Conservation (phyloP, 2,329 filamentous ascomycete species). For the Fusarium austroafricanum region DNA sequence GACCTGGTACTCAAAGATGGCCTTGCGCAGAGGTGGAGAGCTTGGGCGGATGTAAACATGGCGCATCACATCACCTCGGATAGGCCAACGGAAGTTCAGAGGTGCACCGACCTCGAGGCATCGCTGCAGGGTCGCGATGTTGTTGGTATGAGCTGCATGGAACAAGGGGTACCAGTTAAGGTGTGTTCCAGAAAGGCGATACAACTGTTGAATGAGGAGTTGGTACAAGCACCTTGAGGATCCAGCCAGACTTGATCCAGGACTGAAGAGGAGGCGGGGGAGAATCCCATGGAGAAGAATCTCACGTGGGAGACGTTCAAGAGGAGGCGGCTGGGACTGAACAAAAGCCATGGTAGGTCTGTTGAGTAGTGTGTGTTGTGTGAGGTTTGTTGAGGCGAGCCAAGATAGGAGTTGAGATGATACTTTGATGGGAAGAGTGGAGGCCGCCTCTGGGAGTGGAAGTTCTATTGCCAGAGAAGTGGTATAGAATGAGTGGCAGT, state of each 20-base stretch:
- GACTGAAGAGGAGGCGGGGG: background rate
- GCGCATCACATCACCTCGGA: background rate
- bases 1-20: background rate
- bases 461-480: background rate
- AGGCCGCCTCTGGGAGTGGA: background rate
- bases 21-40: slow-evolving; percentile 2
- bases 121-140: background rate
- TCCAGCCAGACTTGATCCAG: background rate
- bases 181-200: background rate
- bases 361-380: background rate
- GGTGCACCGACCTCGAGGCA: background rate
- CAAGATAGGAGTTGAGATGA: background rate
- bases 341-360: background rate
- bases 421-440: background rate
- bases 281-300: background rate
- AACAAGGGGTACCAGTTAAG: background rate
- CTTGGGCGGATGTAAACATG: no score
- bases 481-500: background rate
- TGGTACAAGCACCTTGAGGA: background rate
- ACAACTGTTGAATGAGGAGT: background rate
- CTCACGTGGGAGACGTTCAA: background rate
- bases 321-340: background rate
- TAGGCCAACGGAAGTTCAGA: background rate
- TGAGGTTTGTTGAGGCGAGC: background rate
- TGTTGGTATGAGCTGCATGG: background rate